Evolutionary conservation across 2,329 filamentous ascomycete genomes (phyloP), one percentile per base, ranked within the genome.

Genomic region (Ophioceras dolichostomum): DNA sequence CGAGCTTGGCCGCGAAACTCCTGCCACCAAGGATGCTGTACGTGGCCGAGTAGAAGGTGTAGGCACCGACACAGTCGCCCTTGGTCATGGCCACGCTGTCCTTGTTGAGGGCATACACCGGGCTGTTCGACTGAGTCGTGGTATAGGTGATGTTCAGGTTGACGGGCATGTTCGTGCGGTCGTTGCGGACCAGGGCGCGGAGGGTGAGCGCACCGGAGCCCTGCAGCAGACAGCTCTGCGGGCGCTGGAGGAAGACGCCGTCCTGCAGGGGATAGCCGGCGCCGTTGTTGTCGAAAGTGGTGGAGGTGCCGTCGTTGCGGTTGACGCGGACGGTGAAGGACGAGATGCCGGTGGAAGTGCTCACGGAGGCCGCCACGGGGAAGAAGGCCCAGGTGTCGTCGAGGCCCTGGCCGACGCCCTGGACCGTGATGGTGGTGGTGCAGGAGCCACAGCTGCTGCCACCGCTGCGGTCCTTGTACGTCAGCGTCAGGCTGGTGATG

Each of bases 321-420:
- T 64, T 68, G 37, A 78, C 48, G 2, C 68, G 55, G 48, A 76
- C 50, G 43, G 62, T 63, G 58, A 82, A 72, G 45, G 78, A 67
- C 29, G 79, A 68, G 55, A 84, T 72, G 44, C 80, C 65, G 39
- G 70, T 60, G 40, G 70, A 56, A 45, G 73, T 60, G 43, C 71
- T 52, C 47, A 87, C 67, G 39, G 70, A 55, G 20, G 51, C 46
- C n/a, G 55, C 46, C 27, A 69, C 54, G n/a, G 62, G 65, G 45
- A 61, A 69, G 53, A 73, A 73, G 37, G 61, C 59, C 49, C 79
- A 79, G 8, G 57, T 68, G 41, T 79, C 73, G 48, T 79, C 75
- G 37, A 79, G 73, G 2, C 75, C 75, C 30, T 58, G 56, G 4
- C 65, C 63, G 18, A 62, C 58, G 3, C 71, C 73, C 31, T 62